Percentiles rank a stretch among this genome's conserved stretches.
These are phyloP conservation scores for Aureobasidium pullulans DNA, from an alignment of 2,329 filamentous ascomycete species.

Conservation along the genomic window DNA sequence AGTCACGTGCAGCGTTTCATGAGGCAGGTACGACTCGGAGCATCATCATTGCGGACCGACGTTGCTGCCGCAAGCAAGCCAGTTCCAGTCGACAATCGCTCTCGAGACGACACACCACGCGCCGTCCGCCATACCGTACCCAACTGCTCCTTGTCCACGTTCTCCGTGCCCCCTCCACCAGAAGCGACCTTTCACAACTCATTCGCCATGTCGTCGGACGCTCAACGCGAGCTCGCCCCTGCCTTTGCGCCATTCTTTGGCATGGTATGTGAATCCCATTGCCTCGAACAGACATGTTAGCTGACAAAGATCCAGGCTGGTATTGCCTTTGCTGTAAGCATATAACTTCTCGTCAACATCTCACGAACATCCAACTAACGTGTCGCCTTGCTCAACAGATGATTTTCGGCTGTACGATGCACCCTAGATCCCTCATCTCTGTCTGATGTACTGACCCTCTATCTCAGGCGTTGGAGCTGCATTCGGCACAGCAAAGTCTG, in stretches of 20 bases:
- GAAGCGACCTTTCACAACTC: background rate
- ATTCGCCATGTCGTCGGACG: conserved; percentile 32
- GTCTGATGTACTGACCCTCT: conserved; percentile 23
- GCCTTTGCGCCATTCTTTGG: conserved; percentile 84
- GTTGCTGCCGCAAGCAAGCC: background rate
- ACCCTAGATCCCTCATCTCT: background rate
- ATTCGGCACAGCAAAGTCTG: conserved; percentile 81
- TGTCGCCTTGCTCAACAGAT: conserved; percentile 39
- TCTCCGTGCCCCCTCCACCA: background rate
- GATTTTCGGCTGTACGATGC: conserved; percentile 70
- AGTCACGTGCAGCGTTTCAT: conserved; percentile 3
- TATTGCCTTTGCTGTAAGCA: conserved; percentile 61
- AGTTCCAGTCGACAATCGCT: background rate
- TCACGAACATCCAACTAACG: background rate
- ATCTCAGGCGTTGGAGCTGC: conserved; percentile 62
- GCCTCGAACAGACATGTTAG: conserved; percentile 20
- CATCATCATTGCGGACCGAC: conserved; percentile 1
- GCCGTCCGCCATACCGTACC: conserved; percentile 4
- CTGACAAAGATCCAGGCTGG: conserved; percentile 52
- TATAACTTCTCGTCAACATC: background rate
- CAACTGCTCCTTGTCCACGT: background rate
- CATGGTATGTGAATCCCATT: conserved; percentile 56
- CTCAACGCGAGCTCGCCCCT: conserved; percentile 51
- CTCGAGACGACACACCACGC: background rate
- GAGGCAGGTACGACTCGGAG: background rate